Base-by-base conservation (phyloP, 495 filamentous ascomycete species). In the Aspergillus carlsbadensis region DNA sequence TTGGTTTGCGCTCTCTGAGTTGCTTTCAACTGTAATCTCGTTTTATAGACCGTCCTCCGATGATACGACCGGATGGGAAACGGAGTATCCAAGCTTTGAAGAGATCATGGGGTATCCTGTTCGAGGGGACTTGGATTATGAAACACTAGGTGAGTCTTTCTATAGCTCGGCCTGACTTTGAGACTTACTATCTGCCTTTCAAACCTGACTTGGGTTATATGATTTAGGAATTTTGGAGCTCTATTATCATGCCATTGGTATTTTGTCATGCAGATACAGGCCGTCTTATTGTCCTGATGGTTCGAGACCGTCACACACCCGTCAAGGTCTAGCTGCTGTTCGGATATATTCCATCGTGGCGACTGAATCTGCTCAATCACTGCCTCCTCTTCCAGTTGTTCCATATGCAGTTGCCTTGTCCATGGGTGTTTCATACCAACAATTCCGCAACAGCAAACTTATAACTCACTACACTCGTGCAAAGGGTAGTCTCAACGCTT, bases 211-310 rank as follows among this genome's bases (percentile, higher is more conserved):
- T 43, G 57, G 33, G 39, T 46, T 26, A 29, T 29, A 29, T 29
- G 52, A 29, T 5, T 11, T 40, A 87, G 85, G 79, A 1, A 80
- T 86, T 0, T 65, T 90, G 5, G 87, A 90, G 59, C 75, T 87
- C 5, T 84, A 85, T 50, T 90, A 92, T 60, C 85, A 90, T 60
- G 81, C 83, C 10, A 82, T 89, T 6, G 82, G 81, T 20, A 87
- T 90, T 39, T 72, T 89, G 1, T 81, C 80, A 14, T 77, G 75
- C 58, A 75, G 76, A 36, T 69, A 72, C 10, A 74, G 83, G 43
- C 67, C 74, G n/a, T 50, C 59, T 21, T 62, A 70, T 22, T 49
- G 42, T 15, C 63, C 51, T 26, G 74, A 68, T 57, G 57, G 26
- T 20, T 61, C 64, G 22, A 76, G 71, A 31, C 75, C 81, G 2